Base-by-base conservation (phyloP, 495 filamentous ascomycete genomes). In the Podospora comata region DNA sequence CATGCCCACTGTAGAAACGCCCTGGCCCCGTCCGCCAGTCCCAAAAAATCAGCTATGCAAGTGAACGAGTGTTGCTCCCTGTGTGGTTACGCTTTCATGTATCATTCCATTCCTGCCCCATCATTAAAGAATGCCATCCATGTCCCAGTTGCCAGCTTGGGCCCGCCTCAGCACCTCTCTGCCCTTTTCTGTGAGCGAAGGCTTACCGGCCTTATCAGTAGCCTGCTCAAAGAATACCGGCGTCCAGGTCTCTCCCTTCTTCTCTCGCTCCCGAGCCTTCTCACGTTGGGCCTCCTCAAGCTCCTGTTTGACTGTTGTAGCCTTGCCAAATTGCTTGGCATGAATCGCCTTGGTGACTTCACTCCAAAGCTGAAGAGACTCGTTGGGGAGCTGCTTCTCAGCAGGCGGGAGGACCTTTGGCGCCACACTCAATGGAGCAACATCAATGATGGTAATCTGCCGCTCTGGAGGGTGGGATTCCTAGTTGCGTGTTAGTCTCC, bases 201-300 rank as follows among this genome's bases (percentile, higher is more conserved):
- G 94, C 76, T 87, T 91, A 5, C 94, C 93, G 18, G 87, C 77
- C 23, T 91, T 89, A 67, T 89, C 90, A 11, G 90, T 86, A 1
- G 85, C 86, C 11, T 88, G 87, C 4, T 87, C 90, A 76, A 99
- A 99, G 79, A 97, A 99, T 27, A 92, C 83, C n/a, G 95, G 95
- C 67, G 89, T 84, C 91, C 92, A 98, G 19, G 88, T 83, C 61
- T 85, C 84, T 19, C 85, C 83, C 11, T 83, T 84, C 15, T 80
- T 83, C 68, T 91, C 88, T 28, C 94, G 84, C 69, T 92, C 88
- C n/a, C 90, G 86, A 1, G 92, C 93, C 78, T 90, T 92, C 71
- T 91, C 85, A 44, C 94, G 85, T 78, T 99, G 94, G 20, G 87
- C 85, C 73, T 99, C 94, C 78, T 99, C 94, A 13, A 99, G 87